Percentiles rank a stretch among this genome's conserved stretches.
phyloP scores from a whole-genome alignment of 108 stramenopile genomes.

The Ochromonas danica region DNA sequence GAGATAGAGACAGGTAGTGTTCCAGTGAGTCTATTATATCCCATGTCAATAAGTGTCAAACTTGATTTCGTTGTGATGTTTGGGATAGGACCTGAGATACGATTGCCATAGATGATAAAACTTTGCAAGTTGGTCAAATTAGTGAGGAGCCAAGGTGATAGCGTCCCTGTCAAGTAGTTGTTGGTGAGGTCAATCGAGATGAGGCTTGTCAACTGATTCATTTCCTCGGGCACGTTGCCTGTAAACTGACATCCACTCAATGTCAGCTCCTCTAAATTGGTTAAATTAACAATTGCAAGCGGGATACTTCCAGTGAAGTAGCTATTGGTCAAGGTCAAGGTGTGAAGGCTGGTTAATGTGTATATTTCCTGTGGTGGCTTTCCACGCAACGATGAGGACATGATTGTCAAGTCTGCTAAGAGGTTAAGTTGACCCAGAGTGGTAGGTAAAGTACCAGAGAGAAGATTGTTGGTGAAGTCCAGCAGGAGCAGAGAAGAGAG shows the following conservation, averaged over 20 bases:
- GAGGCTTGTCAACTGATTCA: neutral
- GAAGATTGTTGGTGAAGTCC: no score
- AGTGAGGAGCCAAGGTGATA: neutral
- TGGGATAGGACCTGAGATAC: neutral
- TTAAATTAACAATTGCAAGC: neutral
- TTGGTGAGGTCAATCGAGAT: neutral
- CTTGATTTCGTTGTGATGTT: no score
- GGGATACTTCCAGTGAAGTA: neutral
- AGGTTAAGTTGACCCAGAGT: neutral
- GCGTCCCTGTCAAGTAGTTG: neutral
- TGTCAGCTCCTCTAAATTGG: neutral
- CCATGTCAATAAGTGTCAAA: no score
- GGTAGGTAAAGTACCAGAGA: constrained; percentile 3
- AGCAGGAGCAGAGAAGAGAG: no score
- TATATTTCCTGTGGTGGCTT: neutral
- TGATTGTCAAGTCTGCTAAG: neutral
- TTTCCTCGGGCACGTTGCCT: neutral
- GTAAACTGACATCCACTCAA: neutral
- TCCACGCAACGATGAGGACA: neutral
- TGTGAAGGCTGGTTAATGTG: neutral
- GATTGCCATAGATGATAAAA: neutral
- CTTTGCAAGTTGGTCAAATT: neutral
- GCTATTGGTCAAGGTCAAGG: neutral
- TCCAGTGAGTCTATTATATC: no score
- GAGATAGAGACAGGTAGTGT: no score